Conservation (phyloP, 139 green algal genomes). For the Trebouxia sp. region DNA sequence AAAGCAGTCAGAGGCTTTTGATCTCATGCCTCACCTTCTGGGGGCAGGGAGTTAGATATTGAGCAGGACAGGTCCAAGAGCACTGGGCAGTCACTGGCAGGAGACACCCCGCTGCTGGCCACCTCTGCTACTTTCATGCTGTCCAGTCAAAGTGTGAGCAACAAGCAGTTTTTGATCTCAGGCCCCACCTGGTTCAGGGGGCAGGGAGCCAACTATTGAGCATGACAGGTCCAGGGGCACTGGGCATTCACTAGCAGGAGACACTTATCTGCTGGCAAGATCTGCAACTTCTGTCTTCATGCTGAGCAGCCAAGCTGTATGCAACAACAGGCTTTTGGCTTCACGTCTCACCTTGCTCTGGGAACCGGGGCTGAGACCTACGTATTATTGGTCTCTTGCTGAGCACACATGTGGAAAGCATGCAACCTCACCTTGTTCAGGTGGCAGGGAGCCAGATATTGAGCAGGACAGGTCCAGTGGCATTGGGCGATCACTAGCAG, state of each 20-base stretch:
- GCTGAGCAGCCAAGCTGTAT: too few species aligned
- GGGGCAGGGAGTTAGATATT: not conserved
- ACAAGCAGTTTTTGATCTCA: too few species aligned
- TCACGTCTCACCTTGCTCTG: too few species aligned
- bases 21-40: too few species aligned
- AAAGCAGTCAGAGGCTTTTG: too few species aligned
- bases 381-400: too few species aligned
- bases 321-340: too few species aligned
- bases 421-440: too few species aligned
- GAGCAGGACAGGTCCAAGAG: not conserved
- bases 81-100: not conserved
- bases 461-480: not conserved
- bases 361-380: too few species aligned
- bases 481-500: not conserved
- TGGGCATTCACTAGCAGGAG: not conserved
- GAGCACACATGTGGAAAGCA: too few species aligned
- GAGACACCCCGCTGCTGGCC: conserved; percentile 10
- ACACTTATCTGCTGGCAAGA: conserved; percentile 3
- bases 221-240: not conserved
- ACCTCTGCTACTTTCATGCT: conserved; percentile 20
- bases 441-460: not conserved
- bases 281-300: conserved; percentile 18
- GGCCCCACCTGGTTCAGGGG: too few species aligned
- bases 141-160: too few species aligned
- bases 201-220: not conserved